Percentiles rank a stretch among this genome's conserved stretches.
phyloP scores from a whole-genome alignment of 306 rosid genomes.

The Parietaria judaica region DNA sequence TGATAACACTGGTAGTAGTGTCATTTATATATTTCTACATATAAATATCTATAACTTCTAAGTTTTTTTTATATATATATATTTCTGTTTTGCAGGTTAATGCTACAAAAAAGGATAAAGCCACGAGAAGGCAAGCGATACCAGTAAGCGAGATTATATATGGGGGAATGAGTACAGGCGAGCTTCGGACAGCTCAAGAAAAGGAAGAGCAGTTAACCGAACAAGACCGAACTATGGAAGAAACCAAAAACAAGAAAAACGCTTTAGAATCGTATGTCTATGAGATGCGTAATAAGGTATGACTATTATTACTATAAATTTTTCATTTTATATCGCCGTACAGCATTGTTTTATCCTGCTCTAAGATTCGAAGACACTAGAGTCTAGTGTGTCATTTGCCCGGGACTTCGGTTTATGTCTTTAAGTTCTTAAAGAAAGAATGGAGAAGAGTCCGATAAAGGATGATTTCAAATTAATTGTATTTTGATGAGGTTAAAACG shows the following conservation, averaged over 20 bases:
- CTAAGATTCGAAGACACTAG: conserved; percentile 5
- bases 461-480: too few species aligned
- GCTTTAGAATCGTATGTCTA: conserved; percentile 88
- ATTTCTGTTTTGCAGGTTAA: conserved; percentile 47
- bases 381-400: background rate
- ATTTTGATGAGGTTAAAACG: too few species aligned
- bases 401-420: conserved; percentile 5
- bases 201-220: conserved; percentile 66
- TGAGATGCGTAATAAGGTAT: conserved; percentile 91
- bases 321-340: conserved; percentile 12
- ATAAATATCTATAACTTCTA: background rate
- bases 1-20: too few species aligned
- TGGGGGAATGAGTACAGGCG: conserved; percentile 72
- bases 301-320: conserved; percentile 15
- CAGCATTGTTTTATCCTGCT: conserved; percentile 13
- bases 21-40: background rate
- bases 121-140: conserved; percentile 42
- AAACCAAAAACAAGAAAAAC: conserved; percentile 80
- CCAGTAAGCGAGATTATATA: conserved; percentile 57
- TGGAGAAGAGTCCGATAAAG: too few species aligned
- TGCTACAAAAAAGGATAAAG: conserved; percentile 37
- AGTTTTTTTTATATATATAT: background rate
- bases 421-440: background rate
- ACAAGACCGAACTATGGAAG: conserved; percentile 78
- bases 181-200: conserved; percentile 58